These are phyloP conservation scores for Trichophyton simii DNA, from an alignment of 2,329 filamentous ascomycete genomes.

Conservation along the genomic window DNA sequence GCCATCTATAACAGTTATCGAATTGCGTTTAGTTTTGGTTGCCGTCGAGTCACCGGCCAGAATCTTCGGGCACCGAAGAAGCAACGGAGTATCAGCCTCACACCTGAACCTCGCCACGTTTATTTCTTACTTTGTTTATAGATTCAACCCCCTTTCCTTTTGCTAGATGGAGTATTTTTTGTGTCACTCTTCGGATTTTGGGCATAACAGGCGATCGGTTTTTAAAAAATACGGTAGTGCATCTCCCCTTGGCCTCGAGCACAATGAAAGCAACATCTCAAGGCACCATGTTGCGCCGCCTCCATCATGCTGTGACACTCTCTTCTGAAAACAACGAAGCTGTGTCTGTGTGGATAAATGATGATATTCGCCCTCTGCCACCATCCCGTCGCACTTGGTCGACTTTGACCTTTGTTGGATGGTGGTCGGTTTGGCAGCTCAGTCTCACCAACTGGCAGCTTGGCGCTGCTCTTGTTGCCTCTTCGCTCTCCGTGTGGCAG, in stretches of 20 bases:
- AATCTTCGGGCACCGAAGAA: background rate
- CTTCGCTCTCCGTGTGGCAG: conserved; percentile 25
- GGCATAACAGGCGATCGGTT: background rate
- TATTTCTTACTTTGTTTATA: background rate
- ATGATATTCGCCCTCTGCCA: conserved; percentile 41
- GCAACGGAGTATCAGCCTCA: background rate
- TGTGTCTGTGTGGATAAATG: conserved; percentile 29
- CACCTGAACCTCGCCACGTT: background rate
- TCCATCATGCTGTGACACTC: background rate
- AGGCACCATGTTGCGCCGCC: background rate
- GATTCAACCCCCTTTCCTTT: background rate
- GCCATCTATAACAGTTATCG: background rate
- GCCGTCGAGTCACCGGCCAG: background rate
- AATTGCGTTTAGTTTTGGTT: background rate
- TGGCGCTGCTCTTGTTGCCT: conserved; percentile 24
- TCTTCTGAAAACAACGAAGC: background rate
- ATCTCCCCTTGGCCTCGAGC: background rate
- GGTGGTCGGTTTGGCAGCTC: conserved; percentile 38
- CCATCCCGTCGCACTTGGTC: conserved; percentile 33
- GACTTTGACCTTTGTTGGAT: conserved; percentile 34
- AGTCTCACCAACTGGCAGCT: conserved; percentile 24
- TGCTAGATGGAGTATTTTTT: background rate
- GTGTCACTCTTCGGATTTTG: background rate
- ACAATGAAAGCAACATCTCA: background rate
- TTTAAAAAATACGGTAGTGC: background rate